These are phyloP conservation scores for Clonostachys sp. DNA, from an alignment of 2,329 filamentous ascomycete genomes.

Conservation along the genomic window DNA sequence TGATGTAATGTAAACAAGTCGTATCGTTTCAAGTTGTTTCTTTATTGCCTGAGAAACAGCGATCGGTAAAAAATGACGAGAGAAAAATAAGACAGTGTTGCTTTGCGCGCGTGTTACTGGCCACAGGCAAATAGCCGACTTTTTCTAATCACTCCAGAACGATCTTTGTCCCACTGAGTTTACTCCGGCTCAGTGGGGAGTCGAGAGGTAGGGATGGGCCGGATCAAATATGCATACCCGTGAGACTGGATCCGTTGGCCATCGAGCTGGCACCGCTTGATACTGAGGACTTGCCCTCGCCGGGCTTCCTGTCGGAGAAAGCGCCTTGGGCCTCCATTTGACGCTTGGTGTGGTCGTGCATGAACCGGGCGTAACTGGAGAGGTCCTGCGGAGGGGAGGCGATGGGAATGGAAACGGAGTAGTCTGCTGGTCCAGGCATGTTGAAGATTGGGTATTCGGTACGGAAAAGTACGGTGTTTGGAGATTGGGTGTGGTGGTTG, in stretches of 20 bases:
- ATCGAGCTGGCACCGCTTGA: conserved; percentile 8
- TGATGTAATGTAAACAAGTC: too few species aligned
- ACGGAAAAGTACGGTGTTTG: not conserved
- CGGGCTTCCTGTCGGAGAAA: conserved; percentile 6
- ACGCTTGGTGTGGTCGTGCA: conserved; percentile 61
- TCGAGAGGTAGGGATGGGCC: too few species aligned
- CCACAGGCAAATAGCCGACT: too few species aligned
- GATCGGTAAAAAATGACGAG: too few species aligned
- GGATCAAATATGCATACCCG: too few species aligned
- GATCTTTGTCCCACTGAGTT: too few species aligned
- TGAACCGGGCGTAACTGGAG: conserved; percentile 53
- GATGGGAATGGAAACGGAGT: conserved; percentile 25
- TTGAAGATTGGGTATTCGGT: conserved; percentile 7
- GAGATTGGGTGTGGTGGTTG: not conserved
- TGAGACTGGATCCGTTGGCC: conserved; percentile 19
- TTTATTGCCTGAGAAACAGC: too few species aligned
- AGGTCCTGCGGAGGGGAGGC: conserved; percentile 39
- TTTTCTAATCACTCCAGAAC: too few species aligned
- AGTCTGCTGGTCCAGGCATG: conserved; percentile 36
- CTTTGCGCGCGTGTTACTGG: too few species aligned
- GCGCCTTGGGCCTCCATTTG: conserved; percentile 55
- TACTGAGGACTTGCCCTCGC: conserved; percentile 4
- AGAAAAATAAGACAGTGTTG: too few species aligned
- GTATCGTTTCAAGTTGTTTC: too few species aligned
- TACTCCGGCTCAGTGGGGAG: too few species aligned